Conservation (phyloP, 129 eudicot genomes). For the Tagetes patula region DNA sequence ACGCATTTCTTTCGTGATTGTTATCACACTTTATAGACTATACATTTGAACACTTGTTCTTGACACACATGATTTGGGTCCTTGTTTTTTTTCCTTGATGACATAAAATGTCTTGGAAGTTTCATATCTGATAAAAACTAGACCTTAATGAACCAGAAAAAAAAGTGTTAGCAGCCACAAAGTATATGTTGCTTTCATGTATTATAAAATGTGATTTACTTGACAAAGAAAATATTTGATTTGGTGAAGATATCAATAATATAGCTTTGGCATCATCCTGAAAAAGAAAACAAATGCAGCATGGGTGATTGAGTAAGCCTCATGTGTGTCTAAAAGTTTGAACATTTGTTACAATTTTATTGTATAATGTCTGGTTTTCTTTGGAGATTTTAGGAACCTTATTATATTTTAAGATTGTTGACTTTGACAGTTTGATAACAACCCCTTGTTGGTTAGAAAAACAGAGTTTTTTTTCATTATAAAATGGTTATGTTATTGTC, state of each 20-base stretch:
- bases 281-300: not conserved
- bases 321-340: not conserved
- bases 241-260: not conserved
- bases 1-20: not conserved
- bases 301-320: constrained; percentile 2
- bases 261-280: constrained; percentile 6
- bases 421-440: not conserved
- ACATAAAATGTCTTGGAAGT: not conserved
- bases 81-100: not conserved
- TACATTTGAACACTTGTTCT: not conserved
- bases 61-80: not conserved
- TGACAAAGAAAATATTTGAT: not conserved
- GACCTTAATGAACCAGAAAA: not conserved
- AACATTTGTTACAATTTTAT: not conserved
- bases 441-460: not conserved
- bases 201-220: constrained; percentile 4
- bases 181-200: not conserved
- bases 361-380: too few species aligned
- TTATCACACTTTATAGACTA: not conserved
- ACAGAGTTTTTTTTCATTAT: not conserved
- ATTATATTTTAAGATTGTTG: not conserved
- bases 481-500: not conserved
- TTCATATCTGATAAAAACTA: not conserved
- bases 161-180: not conserved
- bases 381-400: too few species aligned